Evolutionary conservation across 495 filamentous ascomycete species (phyloP), one percentile per base, ranked within the genome.

Genomic region (Penicillium chermesinum): DNA sequence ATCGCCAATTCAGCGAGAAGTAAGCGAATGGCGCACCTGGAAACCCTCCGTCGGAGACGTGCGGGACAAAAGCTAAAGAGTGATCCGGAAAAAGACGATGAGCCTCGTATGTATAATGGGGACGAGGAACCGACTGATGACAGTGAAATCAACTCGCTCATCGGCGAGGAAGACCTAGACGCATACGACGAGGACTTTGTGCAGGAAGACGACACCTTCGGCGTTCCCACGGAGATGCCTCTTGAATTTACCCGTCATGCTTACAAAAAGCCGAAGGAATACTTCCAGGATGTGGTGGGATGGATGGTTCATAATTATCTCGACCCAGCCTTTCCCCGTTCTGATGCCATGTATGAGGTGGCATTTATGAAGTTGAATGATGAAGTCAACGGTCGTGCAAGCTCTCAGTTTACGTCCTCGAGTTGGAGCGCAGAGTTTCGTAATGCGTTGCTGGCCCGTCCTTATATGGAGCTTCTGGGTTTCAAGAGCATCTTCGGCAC

Each of bases 301-400:
- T 95, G 88, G 88, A 82, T 91, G 64, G 81, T 95, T 2, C 80
- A 83, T 45, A 83, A 80, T 56, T 82, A 84, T 49, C 69, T 96
- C 34, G 85, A 91, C 53, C 88, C 88, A 2, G 82, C 76, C 0
- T 94, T 91, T 54, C 67, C 76, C 2, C 74, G 80, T 15, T 67
- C 77, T 1, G 81, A 88, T 45, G 66, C 72, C 2, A 65, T 89
- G 8, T 96, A 90, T 54, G 48, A 70, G 18, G 72, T 87, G 18
- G 84, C 88, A 0, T 91, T 91, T 65, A 64, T 64, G 19, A 91
- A 90, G 53, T 68, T 96, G 0, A 77, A 88, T 48, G 79, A 86
- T 50, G 85, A 89, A 57, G 80, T 87, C 37, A 71, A 73, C 12
- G 84, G 78, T 1, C 76, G 86, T 0, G 82, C 82, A 1, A 75